These are phyloP conservation scores for Saturnispora dispora DNA, from an alignment of 805 yeast species.

Conservation along the genomic window DNA sequence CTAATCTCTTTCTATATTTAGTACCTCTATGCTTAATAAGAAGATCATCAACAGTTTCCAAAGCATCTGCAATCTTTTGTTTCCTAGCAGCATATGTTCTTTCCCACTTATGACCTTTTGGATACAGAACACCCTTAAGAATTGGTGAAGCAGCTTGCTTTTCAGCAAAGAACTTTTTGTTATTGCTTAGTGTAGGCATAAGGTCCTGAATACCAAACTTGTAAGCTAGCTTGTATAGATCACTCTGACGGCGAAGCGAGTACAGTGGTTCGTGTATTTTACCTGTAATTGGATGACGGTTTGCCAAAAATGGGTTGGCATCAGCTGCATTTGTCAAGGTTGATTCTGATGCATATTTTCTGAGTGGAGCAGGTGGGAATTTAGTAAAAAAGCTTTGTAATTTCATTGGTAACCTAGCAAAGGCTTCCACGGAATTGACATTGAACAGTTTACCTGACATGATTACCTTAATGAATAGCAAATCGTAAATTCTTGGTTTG, in stretches of 20 bases:
- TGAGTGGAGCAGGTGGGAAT: conserved; percentile 80
- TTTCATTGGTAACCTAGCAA: conserved; percentile 51
- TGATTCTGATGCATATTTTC: conserved; percentile 54
- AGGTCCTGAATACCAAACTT: conserved; percentile 72
- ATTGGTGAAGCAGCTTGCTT: conserved; percentile 61
- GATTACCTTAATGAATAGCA: no score
- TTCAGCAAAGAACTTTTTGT: conserved; percentile 67
- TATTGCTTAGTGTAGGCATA: conserved; percentile 55
- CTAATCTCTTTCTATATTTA: conserved; percentile 36
- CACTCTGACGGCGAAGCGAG: conserved; percentile 76
- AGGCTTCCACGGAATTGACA: conserved; percentile 26
- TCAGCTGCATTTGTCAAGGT: conserved; percentile 55
- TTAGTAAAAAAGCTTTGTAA: conserved; percentile 67
- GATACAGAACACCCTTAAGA: conserved; percentile 67
- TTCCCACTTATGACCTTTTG: conserved; percentile 79
- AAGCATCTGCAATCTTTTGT: conserved; percentile 54
- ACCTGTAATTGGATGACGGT: conserved; percentile 76
- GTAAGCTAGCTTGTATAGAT: conserved; percentile 71
- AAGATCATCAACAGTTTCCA: conserved; percentile 56
- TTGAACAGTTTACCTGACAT: conserved; percentile 18
- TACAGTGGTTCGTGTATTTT: conserved; percentile 67
- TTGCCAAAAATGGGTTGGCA: conserved; percentile 83
- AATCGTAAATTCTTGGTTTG: neutral
- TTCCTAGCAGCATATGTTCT: conserved; percentile 51
- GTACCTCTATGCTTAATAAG: conserved; percentile 57